A percentile compares a stretch with the other conserved stretches of the same genome.
Conservation (phyloP, 2,329 filamentous ascomycete genomes). For the Monosporascus sp. region DNA sequence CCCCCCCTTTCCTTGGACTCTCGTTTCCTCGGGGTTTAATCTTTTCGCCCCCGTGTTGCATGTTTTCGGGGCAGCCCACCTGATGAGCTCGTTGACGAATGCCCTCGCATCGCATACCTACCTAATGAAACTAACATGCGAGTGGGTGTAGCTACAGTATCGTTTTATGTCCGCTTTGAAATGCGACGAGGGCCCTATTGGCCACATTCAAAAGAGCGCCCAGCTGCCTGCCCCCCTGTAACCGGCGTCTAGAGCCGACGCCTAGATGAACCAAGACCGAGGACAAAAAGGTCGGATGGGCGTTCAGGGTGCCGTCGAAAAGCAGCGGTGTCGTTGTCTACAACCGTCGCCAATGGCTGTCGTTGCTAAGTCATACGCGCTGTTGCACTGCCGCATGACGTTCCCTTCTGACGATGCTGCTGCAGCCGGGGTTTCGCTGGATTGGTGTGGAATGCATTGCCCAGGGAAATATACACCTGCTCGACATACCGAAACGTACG, state of each 20-base stretch:
- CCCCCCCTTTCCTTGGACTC: background rate
- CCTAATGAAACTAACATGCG: too few relatives aligned
- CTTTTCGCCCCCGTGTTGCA: background rate
- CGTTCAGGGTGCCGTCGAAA: background rate
- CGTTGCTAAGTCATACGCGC: background rate
- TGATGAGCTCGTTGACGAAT: too few relatives aligned
- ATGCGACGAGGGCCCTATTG: too few relatives aligned
- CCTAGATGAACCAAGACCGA: background rate
- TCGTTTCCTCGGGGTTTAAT: background rate
- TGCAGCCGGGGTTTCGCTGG: background rate
- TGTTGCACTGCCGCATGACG: background rate
- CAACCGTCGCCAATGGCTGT: background rate
- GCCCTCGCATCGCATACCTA: too few relatives aligned
- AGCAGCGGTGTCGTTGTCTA: background rate
- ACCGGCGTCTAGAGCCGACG: background rate
- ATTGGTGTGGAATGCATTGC: background rate
- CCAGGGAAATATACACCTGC: background rate
- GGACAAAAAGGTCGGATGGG: background rate
- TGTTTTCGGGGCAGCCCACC: background rate
- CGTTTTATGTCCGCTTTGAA: too few relatives aligned
- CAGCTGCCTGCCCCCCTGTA: background rate
- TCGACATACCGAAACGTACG: background rate
- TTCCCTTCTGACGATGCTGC: background rate
- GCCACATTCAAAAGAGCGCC: background rate
- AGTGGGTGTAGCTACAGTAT: too few relatives aligned